These are phyloP conservation scores for Bipolaris gigantea DNA, from an alignment of 2,329 filamentous ascomycete species.

Conservation along the genomic window DNA sequence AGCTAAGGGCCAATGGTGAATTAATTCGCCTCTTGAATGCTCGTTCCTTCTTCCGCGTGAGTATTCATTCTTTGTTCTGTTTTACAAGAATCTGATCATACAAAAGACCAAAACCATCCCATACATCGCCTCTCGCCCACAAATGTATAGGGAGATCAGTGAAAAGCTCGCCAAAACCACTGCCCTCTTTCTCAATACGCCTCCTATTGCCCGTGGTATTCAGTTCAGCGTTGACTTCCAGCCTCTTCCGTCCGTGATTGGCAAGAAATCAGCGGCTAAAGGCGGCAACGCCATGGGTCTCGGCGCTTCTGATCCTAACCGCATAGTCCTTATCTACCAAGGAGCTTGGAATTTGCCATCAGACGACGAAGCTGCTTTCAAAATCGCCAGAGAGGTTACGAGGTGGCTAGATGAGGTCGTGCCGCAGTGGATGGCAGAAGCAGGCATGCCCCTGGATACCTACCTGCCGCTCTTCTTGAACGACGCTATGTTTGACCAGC, in stretches of 20 bases:
- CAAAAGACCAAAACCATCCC: slow-evolving; percentile 30
- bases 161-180: slow-evolving; percentile 33
- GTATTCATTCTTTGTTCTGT: slow-evolving; percentile 3
- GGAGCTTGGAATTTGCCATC: slow-evolving; percentile 19
- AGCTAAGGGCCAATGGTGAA: slow-evolving; percentile 23
- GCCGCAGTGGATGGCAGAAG: slow-evolving; percentile 27
- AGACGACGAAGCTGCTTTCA: slow-evolving; percentile 19
- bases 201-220: slow-evolving; percentile 11
- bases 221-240: slow-evolving; percentile 32
- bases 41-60: slow-evolving; percentile 29
- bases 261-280: slow-evolving; percentile 19
- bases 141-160: slow-evolving; percentile 43
- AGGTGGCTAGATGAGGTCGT: slow-evolving; percentile 27
- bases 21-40: slow-evolving; percentile 13
- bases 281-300: slow-evolving; percentile 34
- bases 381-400: slow-evolving; percentile 21
- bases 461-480: slow-evolving; percentile 32
- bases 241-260: slow-evolving; percentile 25
- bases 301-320: slow-evolving; percentile 22
- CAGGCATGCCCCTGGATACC: slow-evolving; percentile 16
- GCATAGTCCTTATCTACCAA: slow-evolving; percentile 27
- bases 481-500: slow-evolving; percentile 28
- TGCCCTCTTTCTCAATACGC: slow-evolving; percentile 23
- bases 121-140: slow-evolving; percentile 28
- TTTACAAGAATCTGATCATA: background rate